Conservation (phyloP, 352 stramenopile genomes). For the Phytophthora boehmeriae region DNA sequence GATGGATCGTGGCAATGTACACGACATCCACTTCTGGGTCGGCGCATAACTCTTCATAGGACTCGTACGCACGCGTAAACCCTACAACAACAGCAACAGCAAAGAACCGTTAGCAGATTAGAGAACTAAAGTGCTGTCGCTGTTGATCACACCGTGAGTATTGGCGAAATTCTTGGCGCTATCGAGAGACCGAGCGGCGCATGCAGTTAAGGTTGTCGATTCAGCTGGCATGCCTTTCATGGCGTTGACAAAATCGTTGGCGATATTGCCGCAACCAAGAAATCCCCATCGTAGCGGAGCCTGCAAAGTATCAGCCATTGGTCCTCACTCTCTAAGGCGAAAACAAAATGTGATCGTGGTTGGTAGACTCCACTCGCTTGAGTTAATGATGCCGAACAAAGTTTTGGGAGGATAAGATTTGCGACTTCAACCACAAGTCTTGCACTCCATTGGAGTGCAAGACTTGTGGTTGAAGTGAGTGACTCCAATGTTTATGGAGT, state of each 20-base stretch:
- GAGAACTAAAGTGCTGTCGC: constrained; percentile 29
- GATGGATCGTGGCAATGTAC: constrained; percentile 90
- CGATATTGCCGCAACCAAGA: constrained; percentile 67
- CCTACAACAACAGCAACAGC: constrained; percentile 24
- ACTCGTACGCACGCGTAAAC: constrained; percentile 68
- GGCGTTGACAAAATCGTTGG: constrained; percentile 61
- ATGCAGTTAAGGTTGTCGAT: constrained; percentile 36
- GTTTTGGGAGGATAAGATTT: no score
- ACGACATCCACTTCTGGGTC: constrained; percentile 87
- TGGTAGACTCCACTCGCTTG: no score
- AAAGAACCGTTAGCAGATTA: background rate
- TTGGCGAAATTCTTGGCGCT: constrained; percentile 49
- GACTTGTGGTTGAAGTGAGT: no score
- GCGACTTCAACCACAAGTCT: no score
- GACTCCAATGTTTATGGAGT: no score
- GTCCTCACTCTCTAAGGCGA: no score
- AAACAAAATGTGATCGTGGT: background rate
- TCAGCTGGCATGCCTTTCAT: constrained; percentile 27
- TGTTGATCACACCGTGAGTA: constrained; percentile 33
- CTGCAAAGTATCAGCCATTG: constrained; percentile 24
- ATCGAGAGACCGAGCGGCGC: constrained; percentile 51
- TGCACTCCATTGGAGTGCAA: no score
- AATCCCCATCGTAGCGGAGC: constrained; percentile 56
- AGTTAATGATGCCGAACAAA: no score
- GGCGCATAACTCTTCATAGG: constrained; percentile 81